Conservation (phyloP, 2,329 filamentous ascomycete species). For the Nannizziopsis arthrosporioides region DNA sequence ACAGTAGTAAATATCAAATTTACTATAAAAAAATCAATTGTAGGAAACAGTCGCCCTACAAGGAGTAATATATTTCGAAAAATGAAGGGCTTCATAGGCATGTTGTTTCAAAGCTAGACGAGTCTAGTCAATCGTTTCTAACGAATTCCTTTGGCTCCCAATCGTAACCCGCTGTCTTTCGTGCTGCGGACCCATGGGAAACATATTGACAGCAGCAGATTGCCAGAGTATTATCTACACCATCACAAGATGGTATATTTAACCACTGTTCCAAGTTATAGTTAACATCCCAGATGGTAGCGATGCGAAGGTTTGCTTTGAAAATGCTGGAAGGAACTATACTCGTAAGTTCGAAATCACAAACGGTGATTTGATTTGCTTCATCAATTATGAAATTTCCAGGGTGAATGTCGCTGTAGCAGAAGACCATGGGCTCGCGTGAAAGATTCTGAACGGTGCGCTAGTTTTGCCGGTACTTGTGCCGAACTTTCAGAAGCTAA, state of each 20-base stretch:
- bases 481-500: slow-evolving; percentile 10
- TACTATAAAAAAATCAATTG: too few relatives aligned
- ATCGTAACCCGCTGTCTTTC: too few relatives aligned
- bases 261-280: neutral
- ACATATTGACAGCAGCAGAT: neutral
- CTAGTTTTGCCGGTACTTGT: too few relatives aligned
- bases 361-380: slow-evolving; percentile 8
- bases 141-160: too few relatives aligned
- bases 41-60: too few relatives aligned
- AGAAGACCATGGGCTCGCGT: slow-evolving; percentile 17
- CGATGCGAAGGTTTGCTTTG: neutral
- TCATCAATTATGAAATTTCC: slow-evolving; percentile 17
- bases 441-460: too few relatives aligned
- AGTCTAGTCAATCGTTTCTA: too few relatives aligned
- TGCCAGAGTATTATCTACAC: slow-evolving; percentile 5
- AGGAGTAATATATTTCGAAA: too few relatives aligned
- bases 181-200: too few relatives aligned
- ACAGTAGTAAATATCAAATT: too few relatives aligned
- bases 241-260: slow-evolving; percentile 4
- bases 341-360: slow-evolving; percentile 15
- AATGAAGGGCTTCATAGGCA: too few relatives aligned
- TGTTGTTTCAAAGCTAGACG: too few relatives aligned
- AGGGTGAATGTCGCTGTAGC: slow-evolving; percentile 13
- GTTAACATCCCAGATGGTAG: neutral
- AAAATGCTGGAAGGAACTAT: slow-evolving; percentile 17